These are phyloP conservation scores for Yamadazyma sp. DNA, from an alignment of 805 yeast species.

Conservation along the genomic window DNA sequence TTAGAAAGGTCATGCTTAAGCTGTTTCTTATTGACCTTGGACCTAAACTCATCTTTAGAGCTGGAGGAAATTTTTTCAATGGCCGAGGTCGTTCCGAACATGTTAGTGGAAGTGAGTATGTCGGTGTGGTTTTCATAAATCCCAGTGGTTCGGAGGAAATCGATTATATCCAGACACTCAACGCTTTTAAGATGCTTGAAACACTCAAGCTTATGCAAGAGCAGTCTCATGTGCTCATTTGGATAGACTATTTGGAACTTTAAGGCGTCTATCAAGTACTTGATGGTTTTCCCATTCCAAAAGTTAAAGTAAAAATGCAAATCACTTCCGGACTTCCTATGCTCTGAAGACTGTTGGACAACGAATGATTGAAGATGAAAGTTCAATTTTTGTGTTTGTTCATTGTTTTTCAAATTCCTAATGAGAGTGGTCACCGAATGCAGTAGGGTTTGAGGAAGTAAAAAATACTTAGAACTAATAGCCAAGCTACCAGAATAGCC, in stretches of 20 bases:
- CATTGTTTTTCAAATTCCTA: neutral
- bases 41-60: slow-evolving; percentile 12
- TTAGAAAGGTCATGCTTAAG: neutral
- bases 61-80: slow-evolving; percentile 15
- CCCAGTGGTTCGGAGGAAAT: slow-evolving; percentile 3
- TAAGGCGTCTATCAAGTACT: slow-evolving; percentile 25
- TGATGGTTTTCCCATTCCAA: slow-evolving; percentile 31
- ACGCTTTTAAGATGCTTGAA: slow-evolving; percentile 3
- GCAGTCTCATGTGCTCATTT: slow-evolving; percentile 18
- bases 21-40: slow-evolving; percentile 13
- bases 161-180: neutral
- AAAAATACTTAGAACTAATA: neutral
- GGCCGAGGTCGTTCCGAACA: slow-evolving; percentile 7
- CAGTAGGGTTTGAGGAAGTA: slow-evolving; percentile 1
- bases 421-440: neutral
- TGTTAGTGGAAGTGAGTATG: slow-evolving; percentile 10
- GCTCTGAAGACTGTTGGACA: slow-evolving; percentile 15
- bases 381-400: neutral
- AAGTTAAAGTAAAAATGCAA: slow-evolving; percentile 26
- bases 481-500: slow-evolving; percentile 29
- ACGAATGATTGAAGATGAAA: neutral
- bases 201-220: slow-evolving; percentile 3
- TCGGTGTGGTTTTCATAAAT: slow-evolving; percentile 12
- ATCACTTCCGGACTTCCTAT: slow-evolving; percentile 23
- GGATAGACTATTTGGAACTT: slow-evolving; percentile 35